phyloP scores from a whole-genome alignment of 208 protist genomes.

The Tritrichomonas musculus region DNA sequence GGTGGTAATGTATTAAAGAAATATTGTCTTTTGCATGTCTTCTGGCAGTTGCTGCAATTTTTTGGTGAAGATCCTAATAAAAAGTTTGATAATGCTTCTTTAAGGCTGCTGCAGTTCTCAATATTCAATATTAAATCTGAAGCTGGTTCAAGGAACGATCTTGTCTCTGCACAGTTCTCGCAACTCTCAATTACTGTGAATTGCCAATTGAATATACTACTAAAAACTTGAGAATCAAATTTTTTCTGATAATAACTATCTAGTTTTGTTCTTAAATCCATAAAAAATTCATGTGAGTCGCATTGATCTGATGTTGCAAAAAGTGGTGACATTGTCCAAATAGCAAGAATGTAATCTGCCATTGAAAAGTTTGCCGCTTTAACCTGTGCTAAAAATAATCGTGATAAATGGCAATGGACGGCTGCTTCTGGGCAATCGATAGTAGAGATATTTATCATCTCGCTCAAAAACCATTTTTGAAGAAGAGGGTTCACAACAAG shows the following conservation, averaged over 20 bases:
- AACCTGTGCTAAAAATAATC: not conserved
- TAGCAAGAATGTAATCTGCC: not conserved
- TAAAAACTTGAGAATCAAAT: not conserved
- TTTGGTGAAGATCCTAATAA: not conserved
- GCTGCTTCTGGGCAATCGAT: not conserved
- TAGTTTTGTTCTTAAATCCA: not conserved
- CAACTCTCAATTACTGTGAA: slow-evolving; percentile 8
- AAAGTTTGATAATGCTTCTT: not conserved
- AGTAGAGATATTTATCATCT: not conserved
- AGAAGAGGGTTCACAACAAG: not conserved
- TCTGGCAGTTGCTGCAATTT: not conserved
- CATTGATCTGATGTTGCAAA: not conserved
- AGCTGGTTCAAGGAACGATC: not conserved
- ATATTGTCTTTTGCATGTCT: not conserved
- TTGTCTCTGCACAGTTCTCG: not conserved
- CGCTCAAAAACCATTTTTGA: slow-evolving; percentile 9
- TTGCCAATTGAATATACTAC: not conserved
- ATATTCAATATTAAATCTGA: not conserved
- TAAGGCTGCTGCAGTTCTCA: not conserved
- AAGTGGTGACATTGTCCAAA: not conserved
- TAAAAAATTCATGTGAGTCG: slow-evolving; percentile 11
- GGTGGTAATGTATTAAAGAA: slow-evolving; percentile 22
- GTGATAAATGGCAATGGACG: not conserved
- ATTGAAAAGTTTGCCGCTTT: not conserved
- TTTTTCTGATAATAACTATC: slow-evolving; percentile 20